Evolutionary conservation across 148 eudicot genomes (phyloP).

Genomic region (Arctostaphylos glauca): DNA sequence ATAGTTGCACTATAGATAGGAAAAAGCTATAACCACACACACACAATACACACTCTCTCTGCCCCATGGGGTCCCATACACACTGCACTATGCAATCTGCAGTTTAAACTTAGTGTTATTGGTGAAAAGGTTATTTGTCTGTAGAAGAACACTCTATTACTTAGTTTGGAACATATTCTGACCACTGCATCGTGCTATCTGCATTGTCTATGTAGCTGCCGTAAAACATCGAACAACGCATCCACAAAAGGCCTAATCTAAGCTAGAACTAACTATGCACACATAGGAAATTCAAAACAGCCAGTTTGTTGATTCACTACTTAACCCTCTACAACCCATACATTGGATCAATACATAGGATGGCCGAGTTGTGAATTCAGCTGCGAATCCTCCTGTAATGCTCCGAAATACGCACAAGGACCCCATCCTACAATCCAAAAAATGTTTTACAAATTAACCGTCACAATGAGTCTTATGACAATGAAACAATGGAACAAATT

Average conservation of each 20-base stretch:
- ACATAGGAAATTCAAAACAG: not conserved
- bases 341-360: not conserved
- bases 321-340: not conserved
- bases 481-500: no score
- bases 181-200: no score
- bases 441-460: not conserved
- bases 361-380: not conserved
- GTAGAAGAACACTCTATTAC: no score
- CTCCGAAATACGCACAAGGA: conserved; percentile 36
- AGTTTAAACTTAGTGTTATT: no score
- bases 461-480: not conserved
- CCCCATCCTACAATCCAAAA: conserved; percentile 31
- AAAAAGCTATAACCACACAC: no score
- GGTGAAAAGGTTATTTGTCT: no score
- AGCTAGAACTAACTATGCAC: not conserved
- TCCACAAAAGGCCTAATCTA: not conserved
- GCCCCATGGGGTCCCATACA: no score
- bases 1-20: no score
- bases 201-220: no score
- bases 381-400: conserved; percentile 16
- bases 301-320: conserved; percentile 1
- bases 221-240: not conserved
- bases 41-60: no score
- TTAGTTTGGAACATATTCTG: no score
- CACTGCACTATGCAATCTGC: no score